A percentile compares a stretch with the other conserved stretches of the same genome.
These are phyloP conservation scores for Arctium minus DNA, from an alignment of 129 eudicot species.

Conservation along the genomic window DNA sequence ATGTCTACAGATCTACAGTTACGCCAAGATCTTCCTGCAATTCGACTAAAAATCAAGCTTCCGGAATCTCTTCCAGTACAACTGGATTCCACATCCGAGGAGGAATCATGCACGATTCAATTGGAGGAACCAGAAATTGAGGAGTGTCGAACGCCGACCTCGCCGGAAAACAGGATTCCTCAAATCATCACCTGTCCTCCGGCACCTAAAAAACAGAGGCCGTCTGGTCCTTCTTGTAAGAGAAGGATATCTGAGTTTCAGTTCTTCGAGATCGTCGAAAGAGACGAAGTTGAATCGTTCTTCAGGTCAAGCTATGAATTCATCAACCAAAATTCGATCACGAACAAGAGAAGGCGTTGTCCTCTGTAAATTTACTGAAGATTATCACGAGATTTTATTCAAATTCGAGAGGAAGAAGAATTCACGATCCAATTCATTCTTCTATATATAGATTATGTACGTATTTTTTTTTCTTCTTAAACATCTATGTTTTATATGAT, in stretches of 20 bases:
- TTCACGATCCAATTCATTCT: slow-evolving; percentile 1
- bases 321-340: background rate
- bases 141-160: slow-evolving; percentile 49
- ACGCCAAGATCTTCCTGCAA: slow-evolving; percentile 26
- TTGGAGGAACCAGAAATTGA: background rate
- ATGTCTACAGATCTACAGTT: slow-evolving; percentile 74
- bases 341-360: slow-evolving; percentile 17
- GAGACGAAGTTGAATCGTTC: slow-evolving; percentile 32
- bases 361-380: background rate
- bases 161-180: slow-evolving; percentile 48
- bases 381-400: background rate
- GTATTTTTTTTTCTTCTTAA: slow-evolving; percentile 7
- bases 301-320: slow-evolving; percentile 19
- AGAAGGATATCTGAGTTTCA: slow-evolving; percentile 29
- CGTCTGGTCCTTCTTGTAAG: slow-evolving; percentile 17
- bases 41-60: slow-evolving; percentile 22
- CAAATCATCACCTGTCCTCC: slow-evolving; percentile 46
- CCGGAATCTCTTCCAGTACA: slow-evolving; percentile 4
- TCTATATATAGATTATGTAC: slow-evolving; percentile 13
- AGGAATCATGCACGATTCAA: slow-evolving; percentile 9
- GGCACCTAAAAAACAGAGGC: slow-evolving; percentile 48
- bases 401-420: slow-evolving; percentile 2
- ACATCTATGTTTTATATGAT: background rate
- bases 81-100: background rate
- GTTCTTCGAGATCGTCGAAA: slow-evolving; percentile 23